Evolutionary conservation across 768 basidiomycete species (phyloP).

Genomic region (Leccinum sublutescens): DNA sequence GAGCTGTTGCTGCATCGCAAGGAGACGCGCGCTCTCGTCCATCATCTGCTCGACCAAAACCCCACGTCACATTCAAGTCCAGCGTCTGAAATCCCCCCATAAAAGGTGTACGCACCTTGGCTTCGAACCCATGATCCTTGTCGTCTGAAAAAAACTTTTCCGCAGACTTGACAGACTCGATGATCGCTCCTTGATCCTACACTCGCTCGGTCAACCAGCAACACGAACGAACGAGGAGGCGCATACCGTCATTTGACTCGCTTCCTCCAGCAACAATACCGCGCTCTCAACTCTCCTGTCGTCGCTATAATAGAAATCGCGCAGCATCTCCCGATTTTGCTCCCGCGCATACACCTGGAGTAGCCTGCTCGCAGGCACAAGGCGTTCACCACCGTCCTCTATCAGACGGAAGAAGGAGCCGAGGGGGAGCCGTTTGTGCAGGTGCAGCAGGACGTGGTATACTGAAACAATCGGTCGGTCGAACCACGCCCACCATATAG

Average conservation of each 20-base stretch:
- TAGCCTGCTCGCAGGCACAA: constrained; percentile 73
- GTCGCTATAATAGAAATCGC: constrained; percentile 98
- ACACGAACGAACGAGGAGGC: neutral
- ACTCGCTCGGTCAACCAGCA: constrained; percentile 3
- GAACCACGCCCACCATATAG: neutral
- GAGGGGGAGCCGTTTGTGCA: constrained; percentile 78
- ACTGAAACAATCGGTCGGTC: constrained; percentile 47
- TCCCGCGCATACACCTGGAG: constrained; percentile 89
- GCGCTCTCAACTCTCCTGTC: constrained; percentile 94
- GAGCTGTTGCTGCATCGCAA: constrained; percentile 79
- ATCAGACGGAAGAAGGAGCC: constrained; percentile 94
- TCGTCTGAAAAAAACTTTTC: constrained; percentile 95
- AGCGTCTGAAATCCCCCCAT: accelerated
- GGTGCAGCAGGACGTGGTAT: constrained; percentile 87
- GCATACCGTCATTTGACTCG: constrained; percentile 59
- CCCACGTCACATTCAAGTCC: neutral
- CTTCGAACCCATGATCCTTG: constrained; percentile 87
- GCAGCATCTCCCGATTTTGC: constrained; percentile 86
- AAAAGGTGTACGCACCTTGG: constrained; percentile 55
- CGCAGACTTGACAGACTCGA: constrained; percentile 73
- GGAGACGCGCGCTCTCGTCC: constrained; percentile 79
- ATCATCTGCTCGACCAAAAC: constrained; percentile 62
- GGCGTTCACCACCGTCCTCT: constrained; percentile 79
- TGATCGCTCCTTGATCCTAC: constrained; percentile 72
- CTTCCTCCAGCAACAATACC: constrained; percentile 83